Conservation (phyloP, 31 red algal species). For the Endocladia muricata region DNA sequence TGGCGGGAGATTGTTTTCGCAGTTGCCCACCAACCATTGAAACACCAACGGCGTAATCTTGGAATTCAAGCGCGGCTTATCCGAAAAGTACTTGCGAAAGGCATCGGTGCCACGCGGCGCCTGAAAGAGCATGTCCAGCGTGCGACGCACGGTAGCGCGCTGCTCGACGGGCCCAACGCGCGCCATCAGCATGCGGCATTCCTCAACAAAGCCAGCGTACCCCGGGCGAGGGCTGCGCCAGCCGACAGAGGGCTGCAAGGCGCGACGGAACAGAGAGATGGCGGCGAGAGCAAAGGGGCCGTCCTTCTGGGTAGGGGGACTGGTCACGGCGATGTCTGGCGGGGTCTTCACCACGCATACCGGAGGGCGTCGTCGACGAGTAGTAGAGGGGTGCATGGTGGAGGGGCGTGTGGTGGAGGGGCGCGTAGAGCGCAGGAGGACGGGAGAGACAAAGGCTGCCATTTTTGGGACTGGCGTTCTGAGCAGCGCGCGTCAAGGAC, state of each 20-base stretch:
- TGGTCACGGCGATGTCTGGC: conserved; percentile 21
- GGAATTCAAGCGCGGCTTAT: conserved; percentile 49
- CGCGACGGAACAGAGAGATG: conserved; percentile 50
- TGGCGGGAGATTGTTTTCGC: conserved; percentile 24
- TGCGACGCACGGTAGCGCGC: conserved; percentile 32
- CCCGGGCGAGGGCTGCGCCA: conserved; percentile 35
- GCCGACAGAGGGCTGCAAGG: conserved; percentile 46
- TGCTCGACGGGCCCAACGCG: conserved; percentile 35
- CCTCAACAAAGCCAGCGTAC: conserved; percentile 77
- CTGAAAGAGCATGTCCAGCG: conserved; percentile 56
- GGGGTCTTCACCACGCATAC: neutral
- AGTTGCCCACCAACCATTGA: conserved; percentile 76
- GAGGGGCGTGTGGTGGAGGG: neutral
- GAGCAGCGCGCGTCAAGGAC: too few species aligned
- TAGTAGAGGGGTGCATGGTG: neutral
- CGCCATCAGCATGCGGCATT: conserved; percentile 62
- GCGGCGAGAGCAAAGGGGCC: conserved; percentile 25
- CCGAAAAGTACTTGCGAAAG: conserved; percentile 45
- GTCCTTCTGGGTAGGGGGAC: conserved; percentile 22
- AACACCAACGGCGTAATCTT: conserved; percentile 67
- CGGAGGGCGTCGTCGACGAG: too few species aligned
- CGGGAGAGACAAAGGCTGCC: too few species aligned
- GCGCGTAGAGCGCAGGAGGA: neutral
- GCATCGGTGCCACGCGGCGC: conserved; percentile 38
- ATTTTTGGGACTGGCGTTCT: too few species aligned